Conservation (phyloP, 805 yeast genomes). For the Huiozyma naganishii region DNA sequence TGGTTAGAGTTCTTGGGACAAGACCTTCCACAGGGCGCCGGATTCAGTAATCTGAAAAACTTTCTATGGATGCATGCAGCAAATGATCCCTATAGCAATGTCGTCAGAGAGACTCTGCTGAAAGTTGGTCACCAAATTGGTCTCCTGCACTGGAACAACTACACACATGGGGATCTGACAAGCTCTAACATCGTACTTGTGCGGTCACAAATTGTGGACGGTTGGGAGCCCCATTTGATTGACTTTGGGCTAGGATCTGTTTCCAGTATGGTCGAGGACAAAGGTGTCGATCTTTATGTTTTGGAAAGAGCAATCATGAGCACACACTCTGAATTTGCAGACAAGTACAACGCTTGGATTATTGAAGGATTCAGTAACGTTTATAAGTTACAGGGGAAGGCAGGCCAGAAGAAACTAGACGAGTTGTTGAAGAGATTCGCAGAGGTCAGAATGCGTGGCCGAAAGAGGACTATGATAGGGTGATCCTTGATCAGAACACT, state of each 20-base stretch:
- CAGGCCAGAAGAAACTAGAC: slow-evolving; percentile 31
- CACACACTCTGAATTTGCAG: slow-evolving; percentile 74
- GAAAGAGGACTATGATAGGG: slow-evolving; percentile 93
- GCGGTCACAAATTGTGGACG: slow-evolving; percentile 7
- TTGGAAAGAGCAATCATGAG: slow-evolving; percentile 83
- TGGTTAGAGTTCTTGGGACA: slow-evolving; percentile 82
- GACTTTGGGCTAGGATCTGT: slow-evolving; percentile 87
- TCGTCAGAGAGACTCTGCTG: slow-evolving; percentile 35
- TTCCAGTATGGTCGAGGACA: slow-evolving; percentile 72
- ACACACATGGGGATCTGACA: slow-evolving; percentile 90
- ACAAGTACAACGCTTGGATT: slow-evolving; percentile 55
- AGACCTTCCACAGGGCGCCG: slow-evolving; percentile 36
- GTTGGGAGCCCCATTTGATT: slow-evolving; percentile 50
- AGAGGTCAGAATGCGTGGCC: slow-evolving; percentile 82
- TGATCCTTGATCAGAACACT: slow-evolving; percentile 12
- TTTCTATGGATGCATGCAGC: slow-evolving; percentile 53
- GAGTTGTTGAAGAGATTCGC: slow-evolving; percentile 59
- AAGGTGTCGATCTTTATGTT: slow-evolving; percentile 94
- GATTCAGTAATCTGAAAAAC: slow-evolving; percentile 55
- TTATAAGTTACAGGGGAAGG: slow-evolving; percentile 25
- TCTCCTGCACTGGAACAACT: slow-evolving; percentile 58
- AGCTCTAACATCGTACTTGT: slow-evolving; percentile 71
- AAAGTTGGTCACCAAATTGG: slow-evolving; percentile 62
- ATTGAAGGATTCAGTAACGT: slow-evolving; percentile 53
- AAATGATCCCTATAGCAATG: slow-evolving; percentile 24